Conservation (phyloP, 495 filamentous ascomycete species). For the Entonaema liquescens region DNA sequence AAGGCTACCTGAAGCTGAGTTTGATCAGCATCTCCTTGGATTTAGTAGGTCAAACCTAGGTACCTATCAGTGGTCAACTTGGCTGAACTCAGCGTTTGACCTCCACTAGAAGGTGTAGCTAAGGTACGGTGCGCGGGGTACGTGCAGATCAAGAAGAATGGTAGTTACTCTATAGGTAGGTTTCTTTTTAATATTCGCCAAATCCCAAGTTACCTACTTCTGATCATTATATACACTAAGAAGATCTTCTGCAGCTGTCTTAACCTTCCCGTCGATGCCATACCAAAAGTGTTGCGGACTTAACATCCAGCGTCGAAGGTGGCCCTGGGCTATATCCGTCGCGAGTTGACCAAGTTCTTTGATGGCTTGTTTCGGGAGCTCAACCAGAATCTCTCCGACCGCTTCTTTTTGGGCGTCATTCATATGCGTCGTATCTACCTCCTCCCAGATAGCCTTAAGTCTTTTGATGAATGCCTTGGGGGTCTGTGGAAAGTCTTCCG, state of each 20-base stretch:
- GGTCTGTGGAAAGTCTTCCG: constrained; percentile 25
- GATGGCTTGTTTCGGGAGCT: constrained; percentile 35
- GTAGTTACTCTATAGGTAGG: too few relatives aligned
- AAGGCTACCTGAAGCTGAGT: neutral
- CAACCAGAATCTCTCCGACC: constrained; percentile 11
- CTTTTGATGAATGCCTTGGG: constrained; percentile 20
- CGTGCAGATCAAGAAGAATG: too few relatives aligned
- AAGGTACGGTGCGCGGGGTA: neutral
- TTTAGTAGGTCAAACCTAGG: neutral
- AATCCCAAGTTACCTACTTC: neutral
- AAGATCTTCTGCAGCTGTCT: constrained; percentile 29
- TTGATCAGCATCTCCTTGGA: too few relatives aligned
- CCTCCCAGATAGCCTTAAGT: constrained; percentile 28
- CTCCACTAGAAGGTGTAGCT: too few relatives aligned
- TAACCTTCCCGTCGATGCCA: constrained; percentile 32
- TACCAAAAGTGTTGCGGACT: constrained; percentile 44
- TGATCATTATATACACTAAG: constrained; percentile 21
- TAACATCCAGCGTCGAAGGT: constrained; percentile 40
- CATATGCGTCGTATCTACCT: constrained; percentile 35
- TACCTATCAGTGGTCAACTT: too few relatives aligned
- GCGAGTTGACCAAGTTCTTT: constrained; percentile 24
- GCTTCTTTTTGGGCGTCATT: constrained; percentile 35
- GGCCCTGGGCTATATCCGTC: constrained; percentile 27
- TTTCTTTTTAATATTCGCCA: neutral
- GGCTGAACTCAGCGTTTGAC: too few relatives aligned